Evolutionary conservation across 1,284 basidiomycete species (phyloP), one percentile per base, ranked within the genome.

Genomic region (Rhodotorula sp.): DNA sequence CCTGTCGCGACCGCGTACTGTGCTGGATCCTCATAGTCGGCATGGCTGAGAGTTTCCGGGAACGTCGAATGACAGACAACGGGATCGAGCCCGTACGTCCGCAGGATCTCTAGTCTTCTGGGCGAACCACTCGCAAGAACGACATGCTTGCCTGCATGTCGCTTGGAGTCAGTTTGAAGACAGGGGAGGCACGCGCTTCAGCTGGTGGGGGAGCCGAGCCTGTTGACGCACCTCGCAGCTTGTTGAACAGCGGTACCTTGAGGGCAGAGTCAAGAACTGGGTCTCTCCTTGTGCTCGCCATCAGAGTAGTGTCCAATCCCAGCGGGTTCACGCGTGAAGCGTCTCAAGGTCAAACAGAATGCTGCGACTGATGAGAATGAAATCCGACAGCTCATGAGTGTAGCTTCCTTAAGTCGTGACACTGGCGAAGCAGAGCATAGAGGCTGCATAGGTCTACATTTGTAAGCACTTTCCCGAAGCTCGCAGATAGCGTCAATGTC

Each of bases 1-100:
- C 93, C 93, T 0, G 94, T 98, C 14, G 94, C 88, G 8, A 96
- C 91, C 0, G 95, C 92, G 79, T 99, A 98, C 79, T 96, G 93
- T 69, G 92, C 91, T 24, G 91, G 85, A 72, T 91, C 86, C 37
- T 87, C 87, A 69, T 82, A 98, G 4, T 86, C 85, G 26, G 82
- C 82, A 60, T 90, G 83, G 0, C 87, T 84, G 22, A 98, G 83
- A 77, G 95, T 84, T 80, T 98, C 95, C 51, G 87, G 85, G 75
- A 98, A 98, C 0, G 85, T 90, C 4, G 93, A 95, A 0, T 93
- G 91, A 0, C 96, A 84, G 68, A 96, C 86, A 79, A 96, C 92
- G 2, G 93, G 93, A 58, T 85, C 83, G 45, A 97, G 79, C 24
- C 95, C 94, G 91, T 95, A 69, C 87, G 66, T 84, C 89, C 68